Evolutionary conservation across 2,329 filamentous ascomycete genomes (phyloP), one percentile per base, ranked within the genome.

Genomic region (Seiridium cupressi): DNA sequence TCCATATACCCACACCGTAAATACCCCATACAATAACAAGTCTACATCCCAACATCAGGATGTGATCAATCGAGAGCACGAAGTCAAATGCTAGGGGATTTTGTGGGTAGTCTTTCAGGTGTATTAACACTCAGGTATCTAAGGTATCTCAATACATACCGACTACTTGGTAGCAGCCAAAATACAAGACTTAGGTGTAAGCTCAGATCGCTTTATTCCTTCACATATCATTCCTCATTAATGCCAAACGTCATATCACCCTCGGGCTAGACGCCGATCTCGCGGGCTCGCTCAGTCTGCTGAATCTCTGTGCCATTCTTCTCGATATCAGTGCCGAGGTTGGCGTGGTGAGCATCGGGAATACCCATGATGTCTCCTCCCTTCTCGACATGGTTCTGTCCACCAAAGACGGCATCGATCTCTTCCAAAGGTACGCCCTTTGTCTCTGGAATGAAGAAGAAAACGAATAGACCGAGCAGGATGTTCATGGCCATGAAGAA

Each of bases 371-470:
- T 42, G 51, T 55, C 44, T 36, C 77, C 81, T 44, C 83, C 82
- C 69, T 81, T 81, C 67, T 82, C 78, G 35, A 82, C 79, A 62
- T 85, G 83, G 69, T 84, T 85, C 60, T 74, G 74, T n/a, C 82
- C 82, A 53, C 82, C 83, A 59, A 85, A 86, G 53, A 84, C 73
- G 4, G 76, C 74, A 62, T 85, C 83, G 66, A 85, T 84, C 74
- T 84, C 82, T 70, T 85, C 82, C 3, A 85, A 76, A 6, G 76
- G 71, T 1, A 84, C 72, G 42, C 66, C 65, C 69, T 81, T 83
- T 26, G 81, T 83, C 71, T 84, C 81, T 5, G 81, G 81, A 55
- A 84, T 73, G 61, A 77, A 75, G 70, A 83, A 82, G 64, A 68
- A 83, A 44, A 83, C 81, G 59, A 82, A 84, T 40, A 73, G 44